phyloP scores from a whole-genome alignment of 306 rosid species.

The Canavalia gladiata region DNA sequence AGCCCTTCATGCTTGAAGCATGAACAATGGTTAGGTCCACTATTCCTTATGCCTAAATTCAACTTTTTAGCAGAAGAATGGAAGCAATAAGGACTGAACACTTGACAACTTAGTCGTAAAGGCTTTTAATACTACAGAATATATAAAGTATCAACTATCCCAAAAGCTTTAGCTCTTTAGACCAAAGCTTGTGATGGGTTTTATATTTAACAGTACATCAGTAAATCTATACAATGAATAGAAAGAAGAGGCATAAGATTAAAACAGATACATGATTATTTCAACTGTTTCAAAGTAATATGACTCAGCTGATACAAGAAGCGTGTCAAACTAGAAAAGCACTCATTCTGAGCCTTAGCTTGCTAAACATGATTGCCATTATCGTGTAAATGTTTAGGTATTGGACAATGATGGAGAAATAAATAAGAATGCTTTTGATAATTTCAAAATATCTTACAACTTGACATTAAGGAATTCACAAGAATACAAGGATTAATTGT shows the following conservation, averaged over 20 bases:
- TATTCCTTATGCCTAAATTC: neutral
- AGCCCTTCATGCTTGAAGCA: constrained; percentile 10
- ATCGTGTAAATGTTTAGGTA: neutral
- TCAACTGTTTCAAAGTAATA: neutral
- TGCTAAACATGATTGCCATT: neutral
- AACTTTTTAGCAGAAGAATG: neutral
- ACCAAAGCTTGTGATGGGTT: neutral
- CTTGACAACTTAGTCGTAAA: neutral
- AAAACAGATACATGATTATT: neutral
- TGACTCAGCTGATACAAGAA: neutral
- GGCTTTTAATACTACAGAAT: neutral
- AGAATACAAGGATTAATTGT: neutral
- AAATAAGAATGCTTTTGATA: constrained; percentile 2
- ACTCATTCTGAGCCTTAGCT: neutral
- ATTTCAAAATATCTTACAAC: constrained; percentile 6
- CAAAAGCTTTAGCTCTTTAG: neutral
- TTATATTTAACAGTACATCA: neutral
- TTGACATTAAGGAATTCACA: constrained; percentile 9
- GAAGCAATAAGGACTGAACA: neutral
- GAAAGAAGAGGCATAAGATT: neutral
- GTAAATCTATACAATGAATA: neutral
- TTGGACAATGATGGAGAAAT: neutral
- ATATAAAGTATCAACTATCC: neutral
- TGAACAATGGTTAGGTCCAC: neutral
- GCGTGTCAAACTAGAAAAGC: neutral